These are phyloP conservation scores for Fragaria iinumae DNA, from an alignment of 306 rosid genomes.

Conservation along the genomic window DNA sequence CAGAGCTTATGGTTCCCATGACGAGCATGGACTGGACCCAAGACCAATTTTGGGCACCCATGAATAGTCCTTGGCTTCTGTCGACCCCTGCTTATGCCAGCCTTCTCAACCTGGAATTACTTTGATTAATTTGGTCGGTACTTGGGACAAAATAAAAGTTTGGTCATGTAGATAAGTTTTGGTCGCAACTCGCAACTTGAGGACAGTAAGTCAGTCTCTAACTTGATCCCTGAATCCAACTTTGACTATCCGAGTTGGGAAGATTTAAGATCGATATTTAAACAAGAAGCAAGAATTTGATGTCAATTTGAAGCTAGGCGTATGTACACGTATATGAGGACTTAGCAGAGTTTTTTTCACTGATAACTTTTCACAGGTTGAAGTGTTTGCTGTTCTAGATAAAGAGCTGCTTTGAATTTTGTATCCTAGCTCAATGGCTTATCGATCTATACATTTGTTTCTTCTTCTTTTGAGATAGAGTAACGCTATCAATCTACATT, in stretches of 20 bases:
- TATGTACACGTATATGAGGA: background rate
- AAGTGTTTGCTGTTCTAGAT: background rate
- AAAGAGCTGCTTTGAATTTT: background rate
- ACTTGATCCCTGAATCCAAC: background rate
- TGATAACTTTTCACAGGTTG: background rate
- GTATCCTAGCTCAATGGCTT: background rate
- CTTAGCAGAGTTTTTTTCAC: background rate
- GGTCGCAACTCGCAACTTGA: background rate
- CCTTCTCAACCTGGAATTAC: conserved; percentile 49
- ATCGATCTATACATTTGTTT: background rate
- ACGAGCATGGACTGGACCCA: conserved; percentile 64
- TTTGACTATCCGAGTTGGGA: background rate
- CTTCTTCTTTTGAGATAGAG: background rate
- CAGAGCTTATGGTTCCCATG: conserved; percentile 66
- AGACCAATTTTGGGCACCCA: conserved; percentile 66
- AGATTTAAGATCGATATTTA: background rate
- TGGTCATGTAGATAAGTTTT: conserved; percentile 28
- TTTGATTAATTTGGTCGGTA: background rate
- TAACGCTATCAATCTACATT: background rate
- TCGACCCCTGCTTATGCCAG: conserved; percentile 48
- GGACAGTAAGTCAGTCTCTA: background rate
- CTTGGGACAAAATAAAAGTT: conserved; percentile 1
- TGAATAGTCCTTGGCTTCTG: conserved; percentile 79
- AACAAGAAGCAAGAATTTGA: background rate
- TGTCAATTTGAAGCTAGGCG: background rate